Percentiles rank a stretch among this genome's conserved stretches.
Evolutionary conservation across 257 asterid species (phyloP).

Genomic region (Leptodermis oblonga): DNA sequence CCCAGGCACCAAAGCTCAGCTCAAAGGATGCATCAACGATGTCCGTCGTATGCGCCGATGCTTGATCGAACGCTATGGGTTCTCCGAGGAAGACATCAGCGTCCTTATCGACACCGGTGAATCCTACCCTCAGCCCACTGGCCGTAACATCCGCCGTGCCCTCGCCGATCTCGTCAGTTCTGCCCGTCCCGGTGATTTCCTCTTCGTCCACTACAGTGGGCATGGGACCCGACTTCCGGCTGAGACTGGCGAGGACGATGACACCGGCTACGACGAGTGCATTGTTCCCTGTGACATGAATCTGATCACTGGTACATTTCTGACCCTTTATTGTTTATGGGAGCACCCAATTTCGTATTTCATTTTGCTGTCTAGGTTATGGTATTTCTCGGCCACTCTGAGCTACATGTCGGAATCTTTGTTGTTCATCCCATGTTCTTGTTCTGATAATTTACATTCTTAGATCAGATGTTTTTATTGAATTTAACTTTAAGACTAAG

Average conservation of each 20-base stretch:
- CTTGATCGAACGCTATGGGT: constrained; percentile 68
- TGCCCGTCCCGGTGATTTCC: constrained; percentile 57
- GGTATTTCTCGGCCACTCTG: too few relatives aligned
- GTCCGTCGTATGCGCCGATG: constrained; percentile 70
- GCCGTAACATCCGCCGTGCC: constrained; percentile 74
- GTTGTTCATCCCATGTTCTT: not conserved
- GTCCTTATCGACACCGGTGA: constrained; percentile 77
- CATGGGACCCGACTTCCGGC: constrained; percentile 98
- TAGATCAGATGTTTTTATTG: too few relatives aligned
- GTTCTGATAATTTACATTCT: not conserved
- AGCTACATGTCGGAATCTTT: not conserved
- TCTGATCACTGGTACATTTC: constrained; percentile 64
- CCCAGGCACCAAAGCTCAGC: constrained; percentile 86
- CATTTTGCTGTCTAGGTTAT: not conserved
- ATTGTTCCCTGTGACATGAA: constrained; percentile 94
- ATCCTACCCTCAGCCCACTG: constrained; percentile 76
- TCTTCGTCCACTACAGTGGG: constrained; percentile 94
- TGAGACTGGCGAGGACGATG: constrained; percentile 96
- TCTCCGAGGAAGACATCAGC: constrained; percentile 67
- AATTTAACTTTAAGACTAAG: too few relatives aligned
- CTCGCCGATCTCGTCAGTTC: constrained; percentile 60
- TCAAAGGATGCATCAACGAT: constrained; percentile 91
- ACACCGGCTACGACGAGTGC: constrained; percentile 94
- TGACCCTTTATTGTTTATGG: not conserved
- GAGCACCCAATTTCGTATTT: not conserved